Evolutionary conservation across 495 filamentous ascomycete genomes (phyloP).

Genomic region (Penicillium longicatenatum): DNA sequence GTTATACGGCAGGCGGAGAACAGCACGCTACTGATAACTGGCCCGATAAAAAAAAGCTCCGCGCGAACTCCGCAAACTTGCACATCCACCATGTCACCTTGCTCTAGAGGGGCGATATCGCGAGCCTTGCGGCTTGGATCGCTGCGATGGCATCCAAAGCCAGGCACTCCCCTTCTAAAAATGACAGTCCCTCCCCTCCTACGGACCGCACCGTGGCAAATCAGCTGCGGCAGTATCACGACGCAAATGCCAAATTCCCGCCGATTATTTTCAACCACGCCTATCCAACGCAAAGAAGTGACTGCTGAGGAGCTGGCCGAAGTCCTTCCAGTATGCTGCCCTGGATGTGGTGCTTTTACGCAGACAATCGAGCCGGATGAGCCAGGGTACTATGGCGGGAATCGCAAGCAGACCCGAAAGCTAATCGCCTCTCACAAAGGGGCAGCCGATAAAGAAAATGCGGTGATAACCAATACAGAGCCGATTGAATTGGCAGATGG

Average conservation of each 20-base stretch:
- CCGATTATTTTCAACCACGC: slow-evolving; percentile 28
- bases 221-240: neutral
- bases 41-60: slow-evolving; percentile 25
- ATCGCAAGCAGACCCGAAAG: slow-evolving; percentile 49
- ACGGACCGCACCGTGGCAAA: neutral
- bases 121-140: slow-evolving; percentile 16
- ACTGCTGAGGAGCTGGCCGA: slow-evolving; percentile 13
- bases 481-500: neutral
- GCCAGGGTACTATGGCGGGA: slow-evolving; percentile 73
- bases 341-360: slow-evolving; percentile 85
- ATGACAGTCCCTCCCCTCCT: neutral
- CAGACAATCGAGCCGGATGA: slow-evolving; percentile 69
- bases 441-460: slow-evolving; percentile 39
- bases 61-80: slow-evolving; percentile 19
- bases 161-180: neutral
- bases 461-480: slow-evolving; percentile 18
- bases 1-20: neutral
- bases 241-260: slow-evolving; percentile 5
- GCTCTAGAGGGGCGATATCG: slow-evolving; percentile 30
- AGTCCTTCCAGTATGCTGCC: slow-evolving; percentile 56
- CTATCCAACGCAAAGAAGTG: slow-evolving; percentile 2
- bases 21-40: neutral
- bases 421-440: slow-evolving; percentile 39
- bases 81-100: slow-evolving; percentile 34
- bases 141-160: neutral